These are phyloP conservation scores for Endocalyx cinctus DNA, from an alignment of 2,329 filamentous ascomycete genomes.

Conservation along the genomic window DNA sequence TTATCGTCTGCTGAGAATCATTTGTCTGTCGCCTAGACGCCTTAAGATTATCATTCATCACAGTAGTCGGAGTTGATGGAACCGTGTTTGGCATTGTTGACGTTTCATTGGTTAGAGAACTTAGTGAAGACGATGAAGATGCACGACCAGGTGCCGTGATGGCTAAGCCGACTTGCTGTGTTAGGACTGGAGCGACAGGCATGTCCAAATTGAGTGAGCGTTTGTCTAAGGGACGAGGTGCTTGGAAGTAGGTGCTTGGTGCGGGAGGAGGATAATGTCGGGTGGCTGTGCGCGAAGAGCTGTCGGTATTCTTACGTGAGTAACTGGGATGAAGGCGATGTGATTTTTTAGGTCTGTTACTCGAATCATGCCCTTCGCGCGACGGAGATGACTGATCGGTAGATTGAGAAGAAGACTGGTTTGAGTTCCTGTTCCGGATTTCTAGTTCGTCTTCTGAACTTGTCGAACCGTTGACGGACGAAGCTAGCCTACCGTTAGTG, in stretches of 20 bases:
- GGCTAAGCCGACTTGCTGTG: slow-evolving; percentile 9
- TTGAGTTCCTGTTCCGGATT: slow-evolving; percentile 11
- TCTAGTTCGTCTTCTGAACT: slow-evolving; percentile 19
- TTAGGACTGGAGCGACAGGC: slow-evolving; percentile 5
- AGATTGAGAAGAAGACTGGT: slow-evolving; percentile 9
- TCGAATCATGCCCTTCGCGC: too few relatives aligned
- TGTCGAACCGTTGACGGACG: too few relatives aligned
- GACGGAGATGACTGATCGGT: slow-evolving; percentile 11
- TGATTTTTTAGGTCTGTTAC: slow-evolving; percentile 16
- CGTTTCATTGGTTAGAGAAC: too few relatives aligned
- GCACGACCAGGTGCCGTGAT: slow-evolving; percentile 5
- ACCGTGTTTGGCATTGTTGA: too few relatives aligned
- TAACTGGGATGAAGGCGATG: slow-evolving; percentile 18
- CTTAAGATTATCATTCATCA: too few relatives aligned
- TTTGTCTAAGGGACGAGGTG: slow-evolving; percentile 18
- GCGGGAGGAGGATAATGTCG: slow-evolving; percentile 21
- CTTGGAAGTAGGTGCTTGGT: slow-evolving; percentile 21
- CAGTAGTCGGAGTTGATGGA: too few relatives aligned
- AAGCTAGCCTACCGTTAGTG: too few relatives aligned
- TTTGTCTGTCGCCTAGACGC: too few relatives aligned
- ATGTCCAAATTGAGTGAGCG: slow-evolving; percentile 10
- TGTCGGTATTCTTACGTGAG: slow-evolving; percentile 13
- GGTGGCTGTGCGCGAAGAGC: slow-evolving; percentile 7
- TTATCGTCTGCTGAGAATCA: too few relatives aligned
- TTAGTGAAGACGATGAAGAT: slow-evolving; percentile 18